Evolutionary conservation across 108 stramenopile genomes (phyloP), one percentile per base, ranked within the genome.

Genomic region (Nitzschia putrida): DNA sequence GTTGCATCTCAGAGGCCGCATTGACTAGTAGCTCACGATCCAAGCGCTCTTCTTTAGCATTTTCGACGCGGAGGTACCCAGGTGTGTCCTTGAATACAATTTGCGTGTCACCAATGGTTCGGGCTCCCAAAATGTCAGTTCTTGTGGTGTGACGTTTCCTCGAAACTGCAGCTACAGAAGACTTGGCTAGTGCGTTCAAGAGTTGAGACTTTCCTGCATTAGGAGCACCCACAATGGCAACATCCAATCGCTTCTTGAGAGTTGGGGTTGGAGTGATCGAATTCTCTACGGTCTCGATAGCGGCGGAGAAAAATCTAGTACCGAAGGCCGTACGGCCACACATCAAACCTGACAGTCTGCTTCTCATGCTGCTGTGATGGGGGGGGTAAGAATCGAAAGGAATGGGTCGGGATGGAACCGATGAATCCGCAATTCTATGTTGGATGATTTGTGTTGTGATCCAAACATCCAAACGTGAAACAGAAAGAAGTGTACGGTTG

Each of bases 61-160:
- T 63, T 50, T 72, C 64, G 49, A 80, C 68, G 69, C 86, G 80
- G 55, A 97, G 61, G 83, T 90, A 95, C 18, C 96, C 96, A 7
- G 96, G 96, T 14, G 96, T 95, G 65, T 97, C 96, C 24, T 87
- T 79, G 68, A 97, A 97, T 25, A 91, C 86, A 0, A 97, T 49
- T 67, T 97, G 94, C 13, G 94, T 86, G 40, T 79, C 20, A n/a
- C 53, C 63, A 13, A 90, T 50, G 8, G 93, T 95, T 45, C 88
- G 73, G 13, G 91, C 92, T 16, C 93, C 96, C 61, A 97, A 70
- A 22, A 94, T 87, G 23, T 90, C 91, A 25, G 72, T 64, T 21
- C 92, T 80, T 0, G 96, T 95, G 29, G 96, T 97, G 75, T 97
- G 94, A 9, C 96, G 88, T 72, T 97, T 97, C 16, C 90, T 83